Conservation (phyloP, 1,284 basidiomycete genomes). For the Heterobasidion occidentale region DNA sequence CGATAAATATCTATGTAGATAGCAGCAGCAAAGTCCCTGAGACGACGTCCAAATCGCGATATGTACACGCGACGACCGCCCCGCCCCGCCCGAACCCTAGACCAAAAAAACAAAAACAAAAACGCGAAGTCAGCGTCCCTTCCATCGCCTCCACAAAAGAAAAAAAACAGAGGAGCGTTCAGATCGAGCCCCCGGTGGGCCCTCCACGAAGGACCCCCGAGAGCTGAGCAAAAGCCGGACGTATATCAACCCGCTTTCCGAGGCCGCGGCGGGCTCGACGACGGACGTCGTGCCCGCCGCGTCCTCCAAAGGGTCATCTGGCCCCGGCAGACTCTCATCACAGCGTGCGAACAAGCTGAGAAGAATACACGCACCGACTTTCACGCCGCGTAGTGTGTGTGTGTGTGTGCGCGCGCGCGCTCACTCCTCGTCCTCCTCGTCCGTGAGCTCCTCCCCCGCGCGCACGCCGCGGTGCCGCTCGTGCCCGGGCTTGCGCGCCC, state of each 20-base stretch:
- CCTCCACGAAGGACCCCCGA: not conserved
- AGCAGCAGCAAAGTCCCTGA: too few relatives aligned
- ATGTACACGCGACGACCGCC: too few relatives aligned
- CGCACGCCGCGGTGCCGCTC: constrained; percentile 51
- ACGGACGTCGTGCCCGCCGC: constrained; percentile 4
- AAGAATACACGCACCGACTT: not conserved
- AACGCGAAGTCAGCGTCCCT: too few relatives aligned
- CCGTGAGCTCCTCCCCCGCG: constrained; percentile 65
- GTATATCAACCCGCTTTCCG: constrained; percentile 45
- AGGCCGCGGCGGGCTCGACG: constrained; percentile 11
- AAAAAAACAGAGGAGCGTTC: not conserved
- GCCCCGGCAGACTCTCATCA: constrained; percentile 70
- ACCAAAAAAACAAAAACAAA: too few relatives aligned
- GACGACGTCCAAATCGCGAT: too few relatives aligned
- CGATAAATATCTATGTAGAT: too few relatives aligned
- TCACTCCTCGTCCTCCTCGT: constrained; percentile 47
- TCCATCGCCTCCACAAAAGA: too few relatives aligned
- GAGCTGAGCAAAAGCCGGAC: constrained; percentile 33
- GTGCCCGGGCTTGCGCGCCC: constrained; percentile 63
- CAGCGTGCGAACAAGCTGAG: not conserved
- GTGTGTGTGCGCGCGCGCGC: not conserved
- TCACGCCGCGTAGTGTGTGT: not conserved
- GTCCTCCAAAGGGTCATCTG: constrained; percentile 61
- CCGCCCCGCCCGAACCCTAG: too few relatives aligned
- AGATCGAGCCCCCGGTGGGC: not conserved